Evolutionary conservation across 1,284 basidiomycete species (phyloP).

Genomic region (Cryptococcus sp.): DNA sequence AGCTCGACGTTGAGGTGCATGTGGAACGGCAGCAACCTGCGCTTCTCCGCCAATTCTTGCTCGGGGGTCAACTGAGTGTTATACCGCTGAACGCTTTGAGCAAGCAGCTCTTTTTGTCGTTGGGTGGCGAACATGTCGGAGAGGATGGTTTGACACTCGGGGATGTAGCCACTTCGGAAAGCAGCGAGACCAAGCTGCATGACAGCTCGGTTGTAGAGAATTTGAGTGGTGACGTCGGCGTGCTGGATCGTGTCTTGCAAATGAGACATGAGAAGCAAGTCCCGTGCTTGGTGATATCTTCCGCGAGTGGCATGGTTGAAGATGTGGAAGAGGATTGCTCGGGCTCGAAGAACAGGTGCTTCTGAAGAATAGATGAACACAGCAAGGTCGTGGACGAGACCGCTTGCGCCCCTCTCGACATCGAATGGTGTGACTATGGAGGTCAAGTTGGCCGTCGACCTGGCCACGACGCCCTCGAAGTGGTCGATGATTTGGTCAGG

Average conservation of each 20-base stretch:
- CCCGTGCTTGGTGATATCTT: conserved; percentile 93
- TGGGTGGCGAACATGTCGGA: conserved; percentile 96
- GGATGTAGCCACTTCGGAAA: conserved; percentile 92
- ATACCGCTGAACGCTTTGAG: conserved; percentile 93
- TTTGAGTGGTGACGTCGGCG: conserved; percentile 96
- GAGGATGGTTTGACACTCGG: conserved; percentile 87
- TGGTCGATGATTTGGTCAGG: conserved; percentile 91
- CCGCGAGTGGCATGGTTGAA: conserved; percentile 97
- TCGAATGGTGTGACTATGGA: conserved; percentile 62
- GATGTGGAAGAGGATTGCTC: conserved; percentile 96
- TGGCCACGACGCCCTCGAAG: conserved; percentile 69
- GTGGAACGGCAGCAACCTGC: conserved; percentile 96
- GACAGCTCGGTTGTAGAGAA: conserved; percentile 95
- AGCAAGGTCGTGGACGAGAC: conserved; percentile 83
- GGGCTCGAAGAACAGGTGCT: conserved; percentile 86
- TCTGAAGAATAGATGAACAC: conserved; percentile 91
- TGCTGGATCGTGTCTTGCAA: conserved; percentile 94
- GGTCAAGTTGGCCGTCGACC: conserved; percentile 60
- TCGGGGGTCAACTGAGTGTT: conserved; percentile 78
- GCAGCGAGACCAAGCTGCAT: conserved; percentile 97
- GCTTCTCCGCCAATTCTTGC: conserved; percentile 95
- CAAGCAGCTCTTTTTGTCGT: conserved; percentile 93
- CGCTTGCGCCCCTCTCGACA: conserved; percentile 61
- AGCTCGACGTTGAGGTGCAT: conserved; percentile 99
- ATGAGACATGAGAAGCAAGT: conserved; percentile 99